These are phyloP conservation scores for Obelidium mucronatum DNA, from an alignment of 192 early-diverging fungal species.

Conservation along the genomic window DNA sequence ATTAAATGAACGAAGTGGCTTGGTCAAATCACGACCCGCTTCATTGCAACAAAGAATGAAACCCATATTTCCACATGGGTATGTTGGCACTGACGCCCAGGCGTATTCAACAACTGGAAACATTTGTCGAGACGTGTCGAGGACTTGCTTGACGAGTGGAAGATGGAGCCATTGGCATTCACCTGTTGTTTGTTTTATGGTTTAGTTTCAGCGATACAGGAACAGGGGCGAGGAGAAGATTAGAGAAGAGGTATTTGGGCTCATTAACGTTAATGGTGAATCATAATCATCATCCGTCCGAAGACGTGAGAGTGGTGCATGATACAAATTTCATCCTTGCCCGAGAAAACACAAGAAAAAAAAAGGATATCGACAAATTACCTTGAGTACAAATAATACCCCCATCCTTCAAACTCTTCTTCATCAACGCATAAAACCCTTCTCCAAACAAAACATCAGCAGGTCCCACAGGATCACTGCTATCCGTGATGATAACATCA, in stretches of 20 bases:
- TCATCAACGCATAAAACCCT: constrained; percentile 94
- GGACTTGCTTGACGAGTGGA: constrained; percentile 88
- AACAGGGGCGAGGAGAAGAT: neutral
- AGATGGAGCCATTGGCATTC: constrained; percentile 99
- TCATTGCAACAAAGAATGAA: constrained; percentile 94
- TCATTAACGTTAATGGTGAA: constrained; percentile 39
- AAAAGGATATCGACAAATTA: constrained; percentile 37
- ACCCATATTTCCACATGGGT: constrained; percentile 98
- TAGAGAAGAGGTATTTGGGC: neutral
- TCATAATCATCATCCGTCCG: constrained; percentile 44
- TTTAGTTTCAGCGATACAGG: too few species aligned
- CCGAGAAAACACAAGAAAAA: neutral
- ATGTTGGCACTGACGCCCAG: constrained; percentile 94
- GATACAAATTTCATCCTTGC: constrained; percentile 51
- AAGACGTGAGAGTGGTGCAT: constrained; percentile 57
- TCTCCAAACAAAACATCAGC: constrained; percentile 94
- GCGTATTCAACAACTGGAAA: constrained; percentile 95
- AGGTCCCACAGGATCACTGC: constrained; percentile 97
- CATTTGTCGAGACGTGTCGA: constrained; percentile 77
- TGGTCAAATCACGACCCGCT: constrained; percentile 70
- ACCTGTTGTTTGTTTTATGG: too few species aligned
- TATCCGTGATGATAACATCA: constrained; percentile 99
- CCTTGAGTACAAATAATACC: constrained; percentile 98
- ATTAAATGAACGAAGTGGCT: constrained; percentile 82
- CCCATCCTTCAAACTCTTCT: constrained; percentile 82